Evolutionary conservation across 257 asterid genomes (phyloP).

Genomic region (Nicotiana noctiflora): DNA sequence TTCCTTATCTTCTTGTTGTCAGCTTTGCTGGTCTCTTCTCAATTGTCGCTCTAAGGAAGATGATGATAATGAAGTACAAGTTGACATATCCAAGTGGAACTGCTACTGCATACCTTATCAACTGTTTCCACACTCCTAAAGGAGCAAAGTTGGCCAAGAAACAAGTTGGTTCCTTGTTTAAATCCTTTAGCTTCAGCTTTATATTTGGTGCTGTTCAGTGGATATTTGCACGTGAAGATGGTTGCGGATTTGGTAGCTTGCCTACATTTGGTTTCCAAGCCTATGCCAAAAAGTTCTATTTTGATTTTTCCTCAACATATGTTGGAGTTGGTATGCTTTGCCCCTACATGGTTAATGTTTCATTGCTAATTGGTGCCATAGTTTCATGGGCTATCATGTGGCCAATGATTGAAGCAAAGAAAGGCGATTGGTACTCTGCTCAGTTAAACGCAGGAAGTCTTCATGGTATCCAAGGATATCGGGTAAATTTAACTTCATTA

Average conservation of each 20-base stretch:
- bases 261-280: slow-evolving; percentile 80
- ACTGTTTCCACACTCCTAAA: slow-evolving; percentile 79
- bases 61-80: slow-evolving; percentile 47
- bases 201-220: slow-evolving; percentile 57
- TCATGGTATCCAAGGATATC: slow-evolving; percentile 15
- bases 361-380: slow-evolving; percentile 20
- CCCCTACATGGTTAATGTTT: slow-evolving; percentile 20
- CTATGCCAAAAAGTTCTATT: slow-evolving; percentile 29
- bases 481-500: not conserved
- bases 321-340: slow-evolving; percentile 29
- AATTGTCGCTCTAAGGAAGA: slow-evolving; percentile 67
- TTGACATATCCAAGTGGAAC: slow-evolving; percentile 88
- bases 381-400: slow-evolving; percentile 20
- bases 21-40: slow-evolving; percentile 84
- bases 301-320: slow-evolving; percentile 22
- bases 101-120: slow-evolving; percentile 77
- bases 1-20: slow-evolving; percentile 43
- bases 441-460: not conserved
- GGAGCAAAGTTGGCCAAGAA: slow-evolving; percentile 73
- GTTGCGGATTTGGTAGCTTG: slow-evolving; percentile 64
- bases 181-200: slow-evolving; percentile 51
- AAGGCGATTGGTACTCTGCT: slow-evolving; percentile 19
- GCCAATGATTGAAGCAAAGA: slow-evolving; percentile 15
- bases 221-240: slow-evolving; percentile 51
- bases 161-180: slow-evolving; percentile 58